Evolutionary conservation across 768 basidiomycete species (phyloP).

Genomic region (Mycena amicta): DNA sequence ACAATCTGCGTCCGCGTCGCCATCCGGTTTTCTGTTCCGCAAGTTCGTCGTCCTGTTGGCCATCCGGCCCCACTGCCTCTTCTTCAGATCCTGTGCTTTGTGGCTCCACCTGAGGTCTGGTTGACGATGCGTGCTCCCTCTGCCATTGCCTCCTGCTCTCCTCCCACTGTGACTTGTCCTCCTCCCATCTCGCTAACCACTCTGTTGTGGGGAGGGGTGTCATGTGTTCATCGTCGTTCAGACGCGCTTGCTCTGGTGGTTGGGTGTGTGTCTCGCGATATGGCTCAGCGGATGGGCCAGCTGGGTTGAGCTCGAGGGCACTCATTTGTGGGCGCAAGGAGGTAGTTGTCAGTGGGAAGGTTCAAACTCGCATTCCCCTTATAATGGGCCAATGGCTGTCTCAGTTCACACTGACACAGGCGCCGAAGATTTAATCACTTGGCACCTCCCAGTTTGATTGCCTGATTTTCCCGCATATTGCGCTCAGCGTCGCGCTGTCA

Average conservation of each 20-base stretch:
- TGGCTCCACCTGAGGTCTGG: background rate
- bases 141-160: conserved; percentile 11
- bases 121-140: background rate
- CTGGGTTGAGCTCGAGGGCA: background rate
- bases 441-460: background rate
- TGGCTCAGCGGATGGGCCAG: background rate
- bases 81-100: background rate
- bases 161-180: conserved; percentile 12
- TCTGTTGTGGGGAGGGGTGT: conserved; percentile 6
- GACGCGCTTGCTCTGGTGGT: background rate
- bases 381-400: background rate
- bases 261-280: background rate
- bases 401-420: too few relatives aligned
- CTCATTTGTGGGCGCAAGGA: background rate
- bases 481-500: too few relatives aligned
- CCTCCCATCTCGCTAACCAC: conserved; percentile 16
- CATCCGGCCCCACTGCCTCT: background rate
- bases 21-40: conserved; percentile 1
- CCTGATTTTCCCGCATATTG: too few relatives aligned
- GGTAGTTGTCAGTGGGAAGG: too few relatives aligned
- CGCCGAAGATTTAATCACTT: background rate
- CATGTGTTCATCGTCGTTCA: conserved; percentile 8
- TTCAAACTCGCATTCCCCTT: too few relatives aligned
- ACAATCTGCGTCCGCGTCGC: conserved; percentile 8
- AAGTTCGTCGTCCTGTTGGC: background rate